Conservation (phyloP, 2,329 filamentous ascomycete genomes). For the Neoarthrinium moseri region DNA sequence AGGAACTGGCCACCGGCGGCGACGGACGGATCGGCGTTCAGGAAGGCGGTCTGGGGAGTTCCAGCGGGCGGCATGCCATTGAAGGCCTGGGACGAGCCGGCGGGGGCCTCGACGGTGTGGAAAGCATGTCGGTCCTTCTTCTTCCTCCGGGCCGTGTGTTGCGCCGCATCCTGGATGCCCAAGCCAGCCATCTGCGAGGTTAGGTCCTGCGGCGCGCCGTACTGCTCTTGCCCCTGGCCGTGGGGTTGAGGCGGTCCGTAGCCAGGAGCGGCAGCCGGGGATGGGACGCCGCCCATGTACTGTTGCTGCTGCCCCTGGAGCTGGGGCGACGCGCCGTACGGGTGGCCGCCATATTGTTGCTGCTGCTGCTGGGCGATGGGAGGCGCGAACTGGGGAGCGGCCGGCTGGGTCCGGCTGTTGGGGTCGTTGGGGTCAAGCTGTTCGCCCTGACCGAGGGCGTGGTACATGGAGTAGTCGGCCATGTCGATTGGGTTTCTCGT, state of each 20-base stretch:
- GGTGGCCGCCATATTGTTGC: constrained; percentile 40
- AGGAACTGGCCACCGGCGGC: constrained; percentile 44
- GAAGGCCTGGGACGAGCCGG: constrained; percentile 66
- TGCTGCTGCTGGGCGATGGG: constrained; percentile 54
- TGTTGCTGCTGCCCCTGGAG: constrained; percentile 39
- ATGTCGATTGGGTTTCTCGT: constrained; percentile 30
- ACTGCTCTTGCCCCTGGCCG: constrained; percentile 26
- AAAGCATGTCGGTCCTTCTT: constrained; percentile 96
- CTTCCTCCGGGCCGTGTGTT: constrained; percentile 61
- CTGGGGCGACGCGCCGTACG: constrained; percentile 39
- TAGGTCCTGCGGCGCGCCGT: constrained; percentile 45
- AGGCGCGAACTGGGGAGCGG: constrained; percentile 55
- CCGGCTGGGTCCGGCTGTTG: constrained; percentile 48
- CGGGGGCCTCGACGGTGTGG: constrained; percentile 76
- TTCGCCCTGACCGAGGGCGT: constrained; percentile 56
- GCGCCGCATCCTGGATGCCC: constrained; percentile 58
- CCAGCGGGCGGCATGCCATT: constrained; percentile 64
- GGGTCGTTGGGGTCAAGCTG: constrained; percentile 54
- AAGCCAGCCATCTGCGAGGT: constrained; percentile 77
- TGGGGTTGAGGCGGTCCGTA: constrained; percentile 30
- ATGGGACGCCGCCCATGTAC: constrained; percentile 28
- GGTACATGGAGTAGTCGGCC: constrained; percentile 56
- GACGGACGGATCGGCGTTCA: constrained; percentile 53
- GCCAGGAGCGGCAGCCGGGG: constrained; percentile 29
- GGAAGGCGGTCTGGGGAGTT: constrained; percentile 53